Evolutionary conservation across 805 yeast genomes (phyloP), one percentile per base, ranked within the genome.

Genomic region (Candida ficus): DNA sequence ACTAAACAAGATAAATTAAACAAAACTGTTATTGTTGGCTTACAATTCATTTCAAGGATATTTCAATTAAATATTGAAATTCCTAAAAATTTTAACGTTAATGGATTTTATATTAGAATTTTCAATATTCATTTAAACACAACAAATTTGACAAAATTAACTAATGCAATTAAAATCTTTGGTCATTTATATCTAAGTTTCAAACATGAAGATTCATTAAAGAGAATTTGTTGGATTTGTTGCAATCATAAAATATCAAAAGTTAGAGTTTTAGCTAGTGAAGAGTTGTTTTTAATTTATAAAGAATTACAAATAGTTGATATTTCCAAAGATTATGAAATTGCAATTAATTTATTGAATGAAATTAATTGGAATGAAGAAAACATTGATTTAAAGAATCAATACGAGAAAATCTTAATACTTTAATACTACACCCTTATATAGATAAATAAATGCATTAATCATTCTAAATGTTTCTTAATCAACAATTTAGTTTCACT

Each of bases 41-140:
- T 55, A 23, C 58, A 54, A 21, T 56, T 54, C 37, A 44, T 44
- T 9, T 31, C 56, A 2, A 45, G 59, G 12, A 37, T 52, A 1
- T 39, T 55, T 7, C 52, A 50, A 33, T 33, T 47, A 3, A 52
- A 52, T 22, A 33, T 51, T 7, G 28, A 42, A 9, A 42, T 56
- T 4, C 58, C 61, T 3, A 14, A 18, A 2, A 39, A 31, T 1
- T 56, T 56, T 37, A 53, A 52, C 26, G 50, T 58, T 16, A 51
- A 62, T 28, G 59, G 65, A 1, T 54, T 79, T 5, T 75, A 64
- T 33, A 64, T 74, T 2, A 60, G 78, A 23, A 58, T 74, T 5
- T 78, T 69, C 61, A 82, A 82, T 52, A 56, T 78, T 26, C 82
- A 80, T 39, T 60, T 82, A 26, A 71, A 71, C 42, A 72, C 77